Evolutionary conservation across 2,329 filamentous ascomycete genomes (phyloP).

Genomic region (Verticillium klebahnii): DNA sequence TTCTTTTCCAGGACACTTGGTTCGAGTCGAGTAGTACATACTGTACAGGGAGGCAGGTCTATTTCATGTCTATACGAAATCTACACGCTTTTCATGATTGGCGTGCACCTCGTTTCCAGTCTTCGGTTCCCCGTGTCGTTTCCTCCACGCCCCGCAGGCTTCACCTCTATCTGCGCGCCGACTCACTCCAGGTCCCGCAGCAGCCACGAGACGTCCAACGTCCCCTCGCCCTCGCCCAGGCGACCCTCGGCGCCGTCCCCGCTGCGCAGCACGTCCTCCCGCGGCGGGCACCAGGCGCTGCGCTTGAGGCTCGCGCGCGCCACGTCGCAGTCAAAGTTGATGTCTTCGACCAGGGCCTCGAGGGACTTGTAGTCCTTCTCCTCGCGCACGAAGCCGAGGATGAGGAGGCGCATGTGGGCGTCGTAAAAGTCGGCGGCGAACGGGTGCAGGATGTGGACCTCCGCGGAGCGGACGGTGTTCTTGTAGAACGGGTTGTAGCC

Average conservation of each 20-base stretch:
- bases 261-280: constrained; percentile 16
- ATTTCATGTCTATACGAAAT: neutral
- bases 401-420: constrained; percentile 69
- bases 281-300: constrained; percentile 49
- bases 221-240: constrained; percentile 15
- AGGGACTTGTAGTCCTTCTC: constrained; percentile 84
- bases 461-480: constrained; percentile 79
- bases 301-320: constrained; percentile 68
- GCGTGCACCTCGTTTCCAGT: neutral
- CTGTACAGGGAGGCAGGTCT: neutral
- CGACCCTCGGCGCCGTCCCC: neutral
- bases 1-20: neutral
- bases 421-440: constrained; percentile 85
- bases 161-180: neutral
- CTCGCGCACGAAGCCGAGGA: constrained; percentile 83
- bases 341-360: constrained; percentile 83
- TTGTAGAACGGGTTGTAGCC: constrained; percentile 98
- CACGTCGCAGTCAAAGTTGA: constrained; percentile 82
- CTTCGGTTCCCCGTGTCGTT: neutral
- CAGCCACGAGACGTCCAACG: constrained; percentile 35
- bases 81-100: neutral
- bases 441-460: constrained; percentile 80
- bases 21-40: neutral
- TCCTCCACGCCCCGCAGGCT: neutral
- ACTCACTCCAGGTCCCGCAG: constrained; percentile 19